phyloP scores from a whole-genome alignment of 2,329 filamentous ascomycete species.

The Botrytis tulipae region DNA sequence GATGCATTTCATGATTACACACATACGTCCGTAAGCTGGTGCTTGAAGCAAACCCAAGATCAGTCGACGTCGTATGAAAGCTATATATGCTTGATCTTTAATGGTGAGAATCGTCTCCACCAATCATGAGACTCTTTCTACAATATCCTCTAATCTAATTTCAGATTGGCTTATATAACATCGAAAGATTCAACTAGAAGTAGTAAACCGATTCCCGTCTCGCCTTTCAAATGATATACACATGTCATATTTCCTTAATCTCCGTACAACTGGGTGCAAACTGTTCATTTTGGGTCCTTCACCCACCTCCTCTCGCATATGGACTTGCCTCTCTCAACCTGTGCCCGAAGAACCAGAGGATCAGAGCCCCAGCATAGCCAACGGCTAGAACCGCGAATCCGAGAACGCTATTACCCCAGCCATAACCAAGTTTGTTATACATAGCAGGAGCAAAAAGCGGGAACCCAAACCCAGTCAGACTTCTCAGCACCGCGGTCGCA shows the following conservation, averaged over 20 bases:
- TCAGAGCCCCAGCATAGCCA: not conserved
- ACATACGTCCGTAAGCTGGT: not conserved
- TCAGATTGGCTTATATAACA: not conserved
- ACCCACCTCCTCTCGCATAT: not conserved
- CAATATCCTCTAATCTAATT: not conserved
- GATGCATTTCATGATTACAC: not conserved
- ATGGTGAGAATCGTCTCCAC: not conserved
- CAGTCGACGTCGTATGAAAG: not conserved
- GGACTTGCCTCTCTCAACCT: not conserved
- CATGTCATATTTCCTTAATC: not conserved
- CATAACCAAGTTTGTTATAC: slow-evolving; percentile 41
- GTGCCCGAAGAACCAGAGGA: not conserved
- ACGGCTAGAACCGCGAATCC: not conserved
- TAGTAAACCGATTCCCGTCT: not conserved
- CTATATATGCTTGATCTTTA: not conserved
- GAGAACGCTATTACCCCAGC: slow-evolving; percentile 45
- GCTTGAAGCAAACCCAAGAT: not conserved
- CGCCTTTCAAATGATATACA: not conserved
- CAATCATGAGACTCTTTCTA: not conserved
- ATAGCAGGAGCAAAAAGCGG: slow-evolving; percentile 28
- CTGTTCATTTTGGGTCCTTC: not conserved
- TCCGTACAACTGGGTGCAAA: not conserved
- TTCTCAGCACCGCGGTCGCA: slow-evolving; percentile 24
- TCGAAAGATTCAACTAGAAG: not conserved
- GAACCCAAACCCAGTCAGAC: slow-evolving; percentile 28